Evolutionary conservation across 1,284 basidiomycete genomes (phyloP).

Genomic region (Xerocomus alliaceus): DNA sequence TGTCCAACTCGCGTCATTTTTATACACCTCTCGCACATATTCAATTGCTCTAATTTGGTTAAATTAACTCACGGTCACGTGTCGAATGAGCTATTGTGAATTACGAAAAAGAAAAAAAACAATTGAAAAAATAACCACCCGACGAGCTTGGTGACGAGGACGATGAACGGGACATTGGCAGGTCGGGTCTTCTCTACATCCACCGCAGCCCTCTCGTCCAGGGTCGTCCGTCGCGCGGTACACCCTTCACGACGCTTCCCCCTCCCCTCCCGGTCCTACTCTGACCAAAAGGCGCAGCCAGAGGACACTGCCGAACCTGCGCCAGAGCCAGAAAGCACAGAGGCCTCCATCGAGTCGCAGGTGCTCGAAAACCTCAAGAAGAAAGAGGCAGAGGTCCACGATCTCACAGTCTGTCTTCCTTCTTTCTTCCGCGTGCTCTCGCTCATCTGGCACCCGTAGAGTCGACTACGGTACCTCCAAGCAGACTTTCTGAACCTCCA

Average conservation of each 20-base stretch:
- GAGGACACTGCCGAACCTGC: constrained; percentile 34
- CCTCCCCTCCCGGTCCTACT: constrained; percentile 53
- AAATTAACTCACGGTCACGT: constrained; percentile 29
- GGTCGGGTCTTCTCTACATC: constrained; percentile 62
- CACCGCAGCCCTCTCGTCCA: constrained; percentile 59
- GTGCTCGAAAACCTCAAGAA: constrained; percentile 61
- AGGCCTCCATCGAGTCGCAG: constrained; percentile 46
- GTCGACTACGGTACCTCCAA: constrained; percentile 85
- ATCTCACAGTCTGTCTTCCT: constrained; percentile 69
- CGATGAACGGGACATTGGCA: constrained; percentile 58
- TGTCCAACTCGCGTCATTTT: constrained; percentile 8
- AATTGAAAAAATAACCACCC: background rate
- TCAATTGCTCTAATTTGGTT: constrained; percentile 3
- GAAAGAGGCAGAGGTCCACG: constrained; percentile 75
- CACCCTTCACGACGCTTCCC: constrained; percentile 30
- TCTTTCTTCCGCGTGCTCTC: background rate
- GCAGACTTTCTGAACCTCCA: constrained; percentile 97
- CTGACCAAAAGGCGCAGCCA: constrained; percentile 51
- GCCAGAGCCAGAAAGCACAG: constrained; percentile 41
- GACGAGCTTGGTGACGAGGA: constrained; percentile 1
- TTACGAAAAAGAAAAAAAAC: constrained; percentile 1
- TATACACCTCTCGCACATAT: background rate
- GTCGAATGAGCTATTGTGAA: constrained; percentile 1
- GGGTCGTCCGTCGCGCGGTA: constrained; percentile 50
- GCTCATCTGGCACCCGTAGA: constrained; percentile 50